These are phyloP conservation scores for Polyporus arcularius DNA, from an alignment of 768 basidiomycete genomes.

Conservation along the genomic window DNA sequence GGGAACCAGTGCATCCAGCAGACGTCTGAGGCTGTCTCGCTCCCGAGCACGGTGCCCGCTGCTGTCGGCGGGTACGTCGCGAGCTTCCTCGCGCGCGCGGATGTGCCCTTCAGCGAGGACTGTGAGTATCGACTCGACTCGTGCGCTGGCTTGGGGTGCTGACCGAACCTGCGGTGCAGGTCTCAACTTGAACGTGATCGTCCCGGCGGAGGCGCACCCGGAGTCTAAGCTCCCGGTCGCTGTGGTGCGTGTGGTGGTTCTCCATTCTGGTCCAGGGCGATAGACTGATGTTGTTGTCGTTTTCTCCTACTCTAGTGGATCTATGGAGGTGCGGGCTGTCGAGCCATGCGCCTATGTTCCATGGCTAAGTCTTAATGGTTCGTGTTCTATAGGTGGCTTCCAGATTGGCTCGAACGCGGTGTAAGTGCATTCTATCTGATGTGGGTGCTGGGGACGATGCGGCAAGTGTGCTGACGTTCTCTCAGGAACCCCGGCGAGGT, in stretches of 20 bases:
- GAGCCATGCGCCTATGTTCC: too few relatives aligned
- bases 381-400: constrained; percentile 2
- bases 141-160: background rate
- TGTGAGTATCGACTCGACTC: constrained; percentile 3
- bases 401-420: constrained; percentile 8
- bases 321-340: background rate
- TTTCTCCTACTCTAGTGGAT: constrained; percentile 3
- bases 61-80: background rate
- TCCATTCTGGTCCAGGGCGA: background rate
- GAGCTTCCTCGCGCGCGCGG: background rate
- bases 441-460: too few relatives aligned
- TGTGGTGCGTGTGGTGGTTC: background rate
- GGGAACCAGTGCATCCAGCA: constrained; percentile 24
- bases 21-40: background rate
- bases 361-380: too few relatives aligned
- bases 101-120: constrained; percentile 14
- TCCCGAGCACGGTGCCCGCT: constrained; percentile 1
- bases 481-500: constrained; percentile 42
- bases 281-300: background rate
- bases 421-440: too few relatives aligned
- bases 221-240: constrained; percentile 11
- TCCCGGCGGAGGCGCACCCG: constrained; percentile 41
- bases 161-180: constrained; percentile 31
- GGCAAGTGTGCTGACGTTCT: background rate
- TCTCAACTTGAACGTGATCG: constrained; percentile 54